These are phyloP conservation scores for Psilocybe azurescens DNA, from an alignment of 768 basidiomycete species.

Conservation along the genomic window DNA sequence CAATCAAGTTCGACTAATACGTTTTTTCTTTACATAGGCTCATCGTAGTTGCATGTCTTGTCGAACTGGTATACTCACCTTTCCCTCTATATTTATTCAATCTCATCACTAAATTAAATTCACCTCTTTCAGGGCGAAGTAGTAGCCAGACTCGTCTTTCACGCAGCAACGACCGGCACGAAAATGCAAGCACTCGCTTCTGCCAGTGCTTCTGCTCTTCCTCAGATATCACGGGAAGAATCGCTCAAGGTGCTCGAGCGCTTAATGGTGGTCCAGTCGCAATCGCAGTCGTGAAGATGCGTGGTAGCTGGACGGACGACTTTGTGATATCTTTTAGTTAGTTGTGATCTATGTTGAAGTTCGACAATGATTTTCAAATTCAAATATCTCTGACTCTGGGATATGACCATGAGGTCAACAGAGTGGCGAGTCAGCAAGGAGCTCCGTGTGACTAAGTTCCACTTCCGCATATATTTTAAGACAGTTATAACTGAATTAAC, in stretches of 20 bases:
- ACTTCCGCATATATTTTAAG: no score
- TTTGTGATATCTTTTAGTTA: no score
- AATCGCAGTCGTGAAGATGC: neutral
- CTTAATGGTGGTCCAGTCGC: conserved; percentile 34
- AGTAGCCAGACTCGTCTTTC: conserved; percentile 75
- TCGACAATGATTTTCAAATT: no score
- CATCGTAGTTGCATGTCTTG: conserved; percentile 88
- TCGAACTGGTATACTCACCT: conserved; percentile 64
- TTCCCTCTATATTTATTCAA: neutral
- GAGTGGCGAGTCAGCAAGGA: no score
- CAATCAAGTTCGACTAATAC: conserved; percentile 21
- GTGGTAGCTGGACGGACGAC: neutral
- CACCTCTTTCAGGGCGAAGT: conserved; percentile 69
- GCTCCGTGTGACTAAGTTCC: no score
- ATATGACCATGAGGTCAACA: no score
- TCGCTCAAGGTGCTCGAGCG: conserved; percentile 46
- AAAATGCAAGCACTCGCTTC: conserved; percentile 2
- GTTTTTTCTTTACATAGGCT: conserved; percentile 56
- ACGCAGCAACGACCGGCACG: conserved; percentile 49
- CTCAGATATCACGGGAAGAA: conserved; percentile 40
- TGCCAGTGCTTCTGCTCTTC: conserved; percentile 5
- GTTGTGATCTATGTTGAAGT: no score
- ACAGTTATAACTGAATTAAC: no score
- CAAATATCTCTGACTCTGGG: no score
- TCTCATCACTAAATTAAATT: neutral